Percentiles rank a stretch among this genome's conserved stretches.
These are phyloP conservation scores for Boletellus ananiceps DNA, from an alignment of 768 basidiomycete genomes.

Conservation along the genomic window DNA sequence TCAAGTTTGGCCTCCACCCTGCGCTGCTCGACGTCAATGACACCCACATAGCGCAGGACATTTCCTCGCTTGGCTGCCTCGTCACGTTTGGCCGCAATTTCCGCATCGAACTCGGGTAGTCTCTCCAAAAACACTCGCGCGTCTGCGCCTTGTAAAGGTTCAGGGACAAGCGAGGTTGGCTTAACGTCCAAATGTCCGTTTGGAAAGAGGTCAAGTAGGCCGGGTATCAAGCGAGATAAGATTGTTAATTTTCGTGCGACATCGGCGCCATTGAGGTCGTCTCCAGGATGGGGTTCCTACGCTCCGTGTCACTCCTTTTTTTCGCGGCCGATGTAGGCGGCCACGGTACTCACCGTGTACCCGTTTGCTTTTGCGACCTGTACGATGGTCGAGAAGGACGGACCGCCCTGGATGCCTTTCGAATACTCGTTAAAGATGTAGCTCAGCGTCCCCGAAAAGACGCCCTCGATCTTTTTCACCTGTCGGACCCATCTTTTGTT, in stretches of 20 bases:
- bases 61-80: slow-evolving; percentile 76
- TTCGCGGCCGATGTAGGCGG: background rate
- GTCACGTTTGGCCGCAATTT: slow-evolving; percentile 71
- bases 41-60: slow-evolving; percentile 91
- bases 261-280: slow-evolving; percentile 95
- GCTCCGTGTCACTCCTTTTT: slow-evolving; percentile 23
- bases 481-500: slow-evolving; percentile 22
- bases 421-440: slow-evolving; percentile 99
- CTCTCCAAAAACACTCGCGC: slow-evolving; percentile 81
- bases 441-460: slow-evolving; percentile 95
- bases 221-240: slow-evolving; percentile 73
- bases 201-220: slow-evolving; percentile 50
- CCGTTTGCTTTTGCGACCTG: slow-evolving; percentile 85
- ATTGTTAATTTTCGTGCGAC: slow-evolving; percentile 97
- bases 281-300: slow-evolving; percentile 95
- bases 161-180: slow-evolving; percentile 83
- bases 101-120: slow-evolving; percentile 76
- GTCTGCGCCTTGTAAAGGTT: slow-evolving; percentile 60
- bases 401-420: slow-evolving; percentile 60
- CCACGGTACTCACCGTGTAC: slow-evolving; percentile 65
- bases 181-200: slow-evolving; percentile 76
- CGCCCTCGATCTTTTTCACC: slow-evolving; percentile 92
- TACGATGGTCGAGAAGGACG: slow-evolving; percentile 86
- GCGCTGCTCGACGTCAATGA: slow-evolving; percentile 69
- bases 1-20: slow-evolving; percentile 84